Evolutionary conservation across 352 stramenopile species (phyloP).

Genomic region (Pythium coloratum): DNA sequence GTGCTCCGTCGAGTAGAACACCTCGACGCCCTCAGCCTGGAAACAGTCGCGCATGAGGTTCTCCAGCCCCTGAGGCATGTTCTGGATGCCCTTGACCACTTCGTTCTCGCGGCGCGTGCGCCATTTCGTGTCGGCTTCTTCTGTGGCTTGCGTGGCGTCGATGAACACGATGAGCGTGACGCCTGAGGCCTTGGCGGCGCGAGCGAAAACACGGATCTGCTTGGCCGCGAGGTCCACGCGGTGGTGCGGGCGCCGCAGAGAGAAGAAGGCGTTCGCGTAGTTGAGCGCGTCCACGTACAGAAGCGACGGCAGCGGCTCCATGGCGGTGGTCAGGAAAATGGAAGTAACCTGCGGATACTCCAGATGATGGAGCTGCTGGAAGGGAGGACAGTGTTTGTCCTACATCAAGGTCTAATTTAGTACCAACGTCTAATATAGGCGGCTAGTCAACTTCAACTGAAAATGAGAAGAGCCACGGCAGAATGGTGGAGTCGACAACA

Average conservation of each 20-base stretch:
- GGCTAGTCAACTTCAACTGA: too few relatives aligned
- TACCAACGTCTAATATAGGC: too few relatives aligned
- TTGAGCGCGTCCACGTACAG: constrained; percentile 3
- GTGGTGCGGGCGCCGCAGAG: background rate
- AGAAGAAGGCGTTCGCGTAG: background rate
- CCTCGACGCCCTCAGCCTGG: background rate
- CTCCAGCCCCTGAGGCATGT: background rate
- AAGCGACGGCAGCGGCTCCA: background rate
- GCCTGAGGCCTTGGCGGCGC: background rate
- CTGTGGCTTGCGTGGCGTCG: background rate
- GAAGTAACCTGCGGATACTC: too few relatives aligned
- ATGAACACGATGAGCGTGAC: background rate
- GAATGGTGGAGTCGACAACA: too few relatives aligned
- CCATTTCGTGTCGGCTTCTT: background rate
- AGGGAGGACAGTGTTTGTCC: too few relatives aligned
- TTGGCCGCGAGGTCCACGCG: background rate
- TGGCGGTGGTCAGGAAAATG: background rate
- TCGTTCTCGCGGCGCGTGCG: background rate
- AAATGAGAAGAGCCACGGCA: too few relatives aligned
- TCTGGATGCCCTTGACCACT: background rate
- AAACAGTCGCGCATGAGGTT: background rate
- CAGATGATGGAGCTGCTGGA: too few relatives aligned
- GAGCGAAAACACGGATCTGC: background rate
- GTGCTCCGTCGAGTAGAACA: constrained; percentile 1
- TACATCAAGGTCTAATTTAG: too few relatives aligned